Conservation (phyloP, 192 early-diverging fungal genomes). For the Gamsiella multidivaricata region DNA sequence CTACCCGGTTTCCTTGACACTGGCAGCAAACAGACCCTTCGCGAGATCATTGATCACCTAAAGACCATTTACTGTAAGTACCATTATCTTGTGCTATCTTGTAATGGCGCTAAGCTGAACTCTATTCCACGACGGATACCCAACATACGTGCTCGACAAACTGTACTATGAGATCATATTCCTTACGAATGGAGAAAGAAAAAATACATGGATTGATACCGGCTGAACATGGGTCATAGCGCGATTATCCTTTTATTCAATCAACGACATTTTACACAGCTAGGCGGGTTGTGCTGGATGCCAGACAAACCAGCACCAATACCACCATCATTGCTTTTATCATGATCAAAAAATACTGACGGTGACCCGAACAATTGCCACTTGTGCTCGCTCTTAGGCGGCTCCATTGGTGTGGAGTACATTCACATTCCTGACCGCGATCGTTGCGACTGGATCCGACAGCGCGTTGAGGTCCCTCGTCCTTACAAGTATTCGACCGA, state of each 20-base stretch:
- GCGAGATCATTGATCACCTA: conserved; percentile 88
- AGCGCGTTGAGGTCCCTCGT: conserved; percentile 89
- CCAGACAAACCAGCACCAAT: no score
- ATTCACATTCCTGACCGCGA: conserved; percentile 97
- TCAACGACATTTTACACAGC: no score
- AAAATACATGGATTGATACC: neutral
- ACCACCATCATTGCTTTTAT: no score
- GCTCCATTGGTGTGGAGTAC: conserved; percentile 97
- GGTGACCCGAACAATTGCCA: no score
- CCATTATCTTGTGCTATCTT: no score
- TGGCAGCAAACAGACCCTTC: conserved; percentile 83
- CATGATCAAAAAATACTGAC: no score
- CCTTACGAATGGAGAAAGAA: neutral
- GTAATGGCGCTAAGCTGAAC: neutral
- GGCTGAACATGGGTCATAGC: neutral
- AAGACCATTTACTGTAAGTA: conserved; percentile 88
- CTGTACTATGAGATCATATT: neutral
- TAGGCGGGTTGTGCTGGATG: no score
- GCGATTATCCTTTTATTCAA: neutral
- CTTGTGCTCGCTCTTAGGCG: no score
- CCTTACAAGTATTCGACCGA: conserved; percentile 91
- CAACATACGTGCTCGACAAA: neutral
- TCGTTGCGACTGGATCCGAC: conserved; percentile 97
- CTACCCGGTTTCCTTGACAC: conserved; percentile 85
- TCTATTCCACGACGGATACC: neutral